phyloP scores from a whole-genome alignment of 495 filamentous ascomycete species.

The Rhypophila decipiens region DNA sequence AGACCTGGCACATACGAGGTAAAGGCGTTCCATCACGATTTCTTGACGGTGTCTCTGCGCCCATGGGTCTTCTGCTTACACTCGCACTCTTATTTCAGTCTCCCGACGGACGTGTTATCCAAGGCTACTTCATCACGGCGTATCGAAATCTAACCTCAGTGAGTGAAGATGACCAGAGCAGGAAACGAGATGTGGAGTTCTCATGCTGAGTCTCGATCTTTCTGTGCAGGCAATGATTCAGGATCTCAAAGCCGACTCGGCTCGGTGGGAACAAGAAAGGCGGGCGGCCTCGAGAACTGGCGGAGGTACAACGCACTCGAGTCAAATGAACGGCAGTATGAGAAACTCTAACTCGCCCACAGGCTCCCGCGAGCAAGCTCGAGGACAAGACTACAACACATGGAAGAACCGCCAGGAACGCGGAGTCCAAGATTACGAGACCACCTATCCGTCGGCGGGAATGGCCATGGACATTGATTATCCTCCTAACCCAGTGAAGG shows the following conservation, averaged over 20 bases:
- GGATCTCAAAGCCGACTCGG: constrained; percentile 77
- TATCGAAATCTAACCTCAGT: constrained; percentile 84
- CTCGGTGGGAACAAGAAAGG: constrained; percentile 71
- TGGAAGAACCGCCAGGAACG: constrained; percentile 24
- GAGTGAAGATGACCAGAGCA: constrained; percentile 32
- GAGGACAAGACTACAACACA: constrained; percentile 23
- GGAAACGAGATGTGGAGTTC: background rate
- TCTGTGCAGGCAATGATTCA: constrained; percentile 70
- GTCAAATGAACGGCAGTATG: constrained; percentile 45
- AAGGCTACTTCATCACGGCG: constrained; percentile 80
- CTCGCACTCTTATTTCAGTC: constrained; percentile 16
- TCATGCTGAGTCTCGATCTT: constrained; percentile 6
- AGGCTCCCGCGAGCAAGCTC: constrained; percentile 33
- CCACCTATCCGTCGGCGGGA: constrained; percentile 9
- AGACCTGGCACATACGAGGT: constrained; percentile 80
- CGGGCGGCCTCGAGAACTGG: constrained; percentile 37
- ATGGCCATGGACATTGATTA: constrained; percentile 25
- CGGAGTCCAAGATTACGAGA: constrained; percentile 12
- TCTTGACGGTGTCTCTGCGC: background rate
- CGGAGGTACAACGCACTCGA: constrained; percentile 53
- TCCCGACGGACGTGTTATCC: constrained; percentile 51
- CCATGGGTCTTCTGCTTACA: background rate
- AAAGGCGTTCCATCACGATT: constrained; percentile 17
- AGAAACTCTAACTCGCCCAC: constrained; percentile 53
- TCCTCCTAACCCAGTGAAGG: too few relatives aligned